Evolutionary conservation across 495 filamentous ascomycete species (phyloP).

Genomic region (Trichoderma virens): DNA sequence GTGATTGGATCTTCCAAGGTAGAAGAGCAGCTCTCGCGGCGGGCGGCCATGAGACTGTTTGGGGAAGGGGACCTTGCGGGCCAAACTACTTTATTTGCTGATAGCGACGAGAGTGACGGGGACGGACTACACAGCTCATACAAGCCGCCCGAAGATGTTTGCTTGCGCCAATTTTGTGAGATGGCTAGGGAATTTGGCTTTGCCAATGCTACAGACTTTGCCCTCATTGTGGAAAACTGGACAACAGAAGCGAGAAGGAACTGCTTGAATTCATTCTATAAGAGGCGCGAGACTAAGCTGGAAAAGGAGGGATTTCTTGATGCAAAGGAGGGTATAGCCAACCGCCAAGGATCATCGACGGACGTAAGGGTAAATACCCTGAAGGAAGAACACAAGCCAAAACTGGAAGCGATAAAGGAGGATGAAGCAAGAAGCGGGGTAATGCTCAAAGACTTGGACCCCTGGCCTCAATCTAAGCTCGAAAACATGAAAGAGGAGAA

Average conservation of each 20-base stretch:
- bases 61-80: conserved; percentile 36
- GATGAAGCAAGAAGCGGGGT: neutral
- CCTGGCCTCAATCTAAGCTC: neutral
- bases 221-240: conserved; percentile 87
- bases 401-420: conserved; percentile 13
- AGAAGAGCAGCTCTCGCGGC: conserved; percentile 69
- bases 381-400: neutral
- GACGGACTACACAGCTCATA: conserved; percentile 52
- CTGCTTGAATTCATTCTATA: conserved; percentile 78
- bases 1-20: conserved; percentile 84
- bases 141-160: conserved; percentile 67
- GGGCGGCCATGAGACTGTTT: conserved; percentile 58
- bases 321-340: neutral
- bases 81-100: conserved; percentile 26
- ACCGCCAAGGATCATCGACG: neutral
- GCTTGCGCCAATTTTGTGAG: conserved; percentile 77
- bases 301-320: conserved; percentile 13
- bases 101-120: conserved; percentile 14
- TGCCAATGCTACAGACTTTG: conserved; percentile 73
- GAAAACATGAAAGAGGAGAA: conserved; percentile 15
- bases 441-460: conserved; percentile 7
- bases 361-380: neutral
- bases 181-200: conserved; percentile 82
- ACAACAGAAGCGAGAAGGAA: conserved; percentile 76
- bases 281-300: conserved; percentile 32